Base-by-base conservation (phyloP, 805 yeast genomes). In the Dipodascus albidus region DNA sequence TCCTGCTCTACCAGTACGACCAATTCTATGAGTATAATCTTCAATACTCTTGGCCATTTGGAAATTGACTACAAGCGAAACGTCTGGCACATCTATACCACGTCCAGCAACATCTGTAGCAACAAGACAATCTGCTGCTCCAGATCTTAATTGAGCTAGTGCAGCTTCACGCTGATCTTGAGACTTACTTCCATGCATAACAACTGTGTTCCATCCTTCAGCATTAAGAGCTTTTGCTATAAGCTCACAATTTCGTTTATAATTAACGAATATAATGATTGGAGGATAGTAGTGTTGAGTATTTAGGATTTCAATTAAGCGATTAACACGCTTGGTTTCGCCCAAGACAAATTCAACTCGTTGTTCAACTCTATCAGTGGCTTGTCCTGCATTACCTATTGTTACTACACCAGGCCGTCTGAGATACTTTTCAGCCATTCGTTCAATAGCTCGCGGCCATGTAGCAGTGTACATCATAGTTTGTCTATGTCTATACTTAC, bases 51-150 rank as follows among this genome's bases (percentile, higher is more conserved):
- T 78, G 8, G 89, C 71, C 90, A 90, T 83, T 60, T 91, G 96
- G 63, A 77, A 90, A 66, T 91, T 93, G 20, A 93, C 67, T 8
- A 91, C 98, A 35, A 90, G 66, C 0, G 93, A 80, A 4, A 91
- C 95, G 59, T 86, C 77, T 1, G 88, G 83, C n/a, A 91, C 82
- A 67, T 93, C 98, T 48, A 91, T 79, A 65, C 99, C 99, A 70
- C 99, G 79, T 2, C 96, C 95, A 0, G 97, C 97, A 22, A 91
- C 88, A 66, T 91, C 96, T 0, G 98, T 93, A 2, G 97, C 98
- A 17, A 91, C 82, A 47, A 91, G 69, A 3, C 87, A 73, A 51
- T 81, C 82, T 0, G 76, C 77, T 22, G 70, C 67, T 1, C 85
- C 82, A 3, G 68, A 58, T 48, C 82, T 74, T 57, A 91, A 74